These are phyloP conservation scores for Flaveria bidentis DNA, from an alignment of 129 eudicot genomes.

Conservation along the genomic window DNA sequence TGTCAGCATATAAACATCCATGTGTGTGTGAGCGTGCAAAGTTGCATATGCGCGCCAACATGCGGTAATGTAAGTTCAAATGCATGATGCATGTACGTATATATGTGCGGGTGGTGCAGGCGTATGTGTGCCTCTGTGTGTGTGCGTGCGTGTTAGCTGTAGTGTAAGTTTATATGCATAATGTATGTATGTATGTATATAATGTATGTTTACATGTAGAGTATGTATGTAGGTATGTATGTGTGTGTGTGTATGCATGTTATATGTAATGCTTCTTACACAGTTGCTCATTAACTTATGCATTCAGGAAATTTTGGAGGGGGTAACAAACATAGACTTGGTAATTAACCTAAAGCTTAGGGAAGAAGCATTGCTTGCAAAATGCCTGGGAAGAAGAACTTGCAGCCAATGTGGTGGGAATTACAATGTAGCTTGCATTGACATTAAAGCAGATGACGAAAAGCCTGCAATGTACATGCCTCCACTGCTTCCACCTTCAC, in stretches of 20 bases:
- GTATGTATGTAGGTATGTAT: too few species aligned
- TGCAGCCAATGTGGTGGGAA: conserved; percentile 91
- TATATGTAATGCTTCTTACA: background rate
- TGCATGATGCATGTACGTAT: too few species aligned
- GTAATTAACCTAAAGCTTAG: conserved; percentile 84
- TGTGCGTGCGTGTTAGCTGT: too few species aligned
- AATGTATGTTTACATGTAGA: too few species aligned
- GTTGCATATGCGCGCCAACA: too few species aligned
- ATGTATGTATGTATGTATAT: too few species aligned
- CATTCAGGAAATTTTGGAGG: conserved; percentile 82
- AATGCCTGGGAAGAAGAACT: conserved; percentile 92
- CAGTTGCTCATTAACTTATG: conserved; percentile 15
- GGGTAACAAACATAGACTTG: conserved; percentile 78
- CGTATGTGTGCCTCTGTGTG: too few species aligned
- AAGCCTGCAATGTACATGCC: conserved; percentile 77
- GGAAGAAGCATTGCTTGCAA: conserved; percentile 82
- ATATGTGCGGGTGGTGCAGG: too few species aligned
- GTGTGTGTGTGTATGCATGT: background rate
- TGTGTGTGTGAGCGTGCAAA: too few species aligned
- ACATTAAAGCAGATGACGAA: conserved; percentile 65
- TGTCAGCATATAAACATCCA: too few species aligned
- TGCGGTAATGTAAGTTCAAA: too few species aligned
- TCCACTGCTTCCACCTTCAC: conserved; percentile 88
- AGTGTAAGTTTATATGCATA: too few species aligned
- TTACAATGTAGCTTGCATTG: conserved; percentile 82